Evolutionary conservation across 176 grass and related monocot species (phyloP).

Genomic region (Elymus sibiricus): DNA sequence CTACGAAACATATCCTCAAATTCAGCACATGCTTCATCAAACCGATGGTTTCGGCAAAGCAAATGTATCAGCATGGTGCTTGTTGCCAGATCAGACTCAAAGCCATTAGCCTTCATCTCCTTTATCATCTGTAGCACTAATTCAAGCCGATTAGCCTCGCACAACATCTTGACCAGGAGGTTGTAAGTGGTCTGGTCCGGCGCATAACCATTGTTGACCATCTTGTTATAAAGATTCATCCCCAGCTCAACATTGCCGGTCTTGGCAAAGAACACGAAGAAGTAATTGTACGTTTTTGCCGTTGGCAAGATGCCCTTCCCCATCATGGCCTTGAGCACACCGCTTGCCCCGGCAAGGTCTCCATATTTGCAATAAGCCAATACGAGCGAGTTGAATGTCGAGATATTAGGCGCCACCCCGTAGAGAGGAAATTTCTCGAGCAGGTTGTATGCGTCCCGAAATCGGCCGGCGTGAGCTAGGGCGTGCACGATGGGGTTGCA

Average conservation of each 20-base stretch:
- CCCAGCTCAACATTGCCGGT: slow-evolving; percentile 52
- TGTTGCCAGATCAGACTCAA: slow-evolving; percentile 63
- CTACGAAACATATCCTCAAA: slow-evolving; percentile 72
- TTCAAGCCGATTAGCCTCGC: slow-evolving; percentile 52
- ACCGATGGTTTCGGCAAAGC: slow-evolving; percentile 50
- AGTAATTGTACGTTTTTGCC: slow-evolving; percentile 72
- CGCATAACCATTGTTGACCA: slow-evolving; percentile 60
- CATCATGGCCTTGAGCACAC: slow-evolving; percentile 67
- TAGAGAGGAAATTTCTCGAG: slow-evolving; percentile 86
- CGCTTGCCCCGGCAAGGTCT: slow-evolving; percentile 55
- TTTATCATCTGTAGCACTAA: slow-evolving; percentile 58
- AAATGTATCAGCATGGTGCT: slow-evolving; percentile 89
- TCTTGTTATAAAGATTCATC: slow-evolving; percentile 87
- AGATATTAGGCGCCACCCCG: slow-evolving; percentile 61
- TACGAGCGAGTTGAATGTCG: slow-evolving; percentile 77
- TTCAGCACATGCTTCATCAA: slow-evolving; percentile 56
- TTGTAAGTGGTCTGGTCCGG: slow-evolving; percentile 58
- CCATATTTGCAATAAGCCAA: slow-evolving; percentile 70
- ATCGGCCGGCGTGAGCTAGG: slow-evolving; percentile 52
- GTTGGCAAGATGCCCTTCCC: slow-evolving; percentile 57
- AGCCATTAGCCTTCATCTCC: slow-evolving; percentile 63
- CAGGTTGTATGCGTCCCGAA: slow-evolving; percentile 63
- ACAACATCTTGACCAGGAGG: slow-evolving; percentile 76
- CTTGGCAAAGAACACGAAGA: slow-evolving; percentile 65
- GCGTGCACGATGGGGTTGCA: slow-evolving; percentile 80